phyloP scores from a whole-genome alignment of 2,329 filamentous ascomycete species.

The Stenocarpella maydis region DNA sequence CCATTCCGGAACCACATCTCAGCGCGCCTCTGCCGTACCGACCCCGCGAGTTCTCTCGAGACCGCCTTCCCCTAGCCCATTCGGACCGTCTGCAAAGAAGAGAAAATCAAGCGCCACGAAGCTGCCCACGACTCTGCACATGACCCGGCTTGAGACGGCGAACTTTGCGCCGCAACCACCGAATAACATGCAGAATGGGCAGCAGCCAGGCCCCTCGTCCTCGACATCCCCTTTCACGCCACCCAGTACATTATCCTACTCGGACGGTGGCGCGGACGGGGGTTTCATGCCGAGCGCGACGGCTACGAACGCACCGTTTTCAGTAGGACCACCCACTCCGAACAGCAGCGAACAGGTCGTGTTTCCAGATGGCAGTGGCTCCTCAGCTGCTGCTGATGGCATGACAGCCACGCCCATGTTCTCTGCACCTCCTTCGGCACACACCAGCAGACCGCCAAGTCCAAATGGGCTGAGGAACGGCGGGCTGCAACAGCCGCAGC shows the following conservation, averaged over 20 bases:
- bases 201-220: conserved; percentile 43
- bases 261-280: conserved; percentile 52
- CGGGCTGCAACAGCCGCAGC: conserved; percentile 49
- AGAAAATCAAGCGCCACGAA: conserved; percentile 80
- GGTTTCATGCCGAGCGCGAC: conserved; percentile 54
- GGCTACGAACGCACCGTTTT: conserved; percentile 55
- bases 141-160: conserved; percentile 80
- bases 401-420: conserved; percentile 70
- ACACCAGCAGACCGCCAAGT: conserved; percentile 80
- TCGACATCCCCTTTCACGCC: conserved; percentile 62
- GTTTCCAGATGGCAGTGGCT: conserved; percentile 64
- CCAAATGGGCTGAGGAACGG: conserved; percentile 65
- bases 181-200: conserved; percentile 47
- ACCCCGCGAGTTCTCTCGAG: conserved; percentile 73
- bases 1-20: conserved; percentile 38
- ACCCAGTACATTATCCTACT: conserved; percentile 54
- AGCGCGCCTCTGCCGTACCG: conserved; percentile 50
- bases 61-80: conserved; percentile 74
- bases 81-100: conserved; percentile 77
- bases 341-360: conserved; percentile 68
- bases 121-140: conserved; percentile 76
- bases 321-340: conserved; percentile 71
- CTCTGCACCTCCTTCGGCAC: conserved; percentile 75
- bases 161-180: conserved; percentile 42
- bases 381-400: conserved; percentile 73